Evolutionary conservation across 2,329 filamentous ascomycete species (phyloP), one percentile per base, ranked within the genome.

Genomic region (Cladosporium sp.): DNA sequence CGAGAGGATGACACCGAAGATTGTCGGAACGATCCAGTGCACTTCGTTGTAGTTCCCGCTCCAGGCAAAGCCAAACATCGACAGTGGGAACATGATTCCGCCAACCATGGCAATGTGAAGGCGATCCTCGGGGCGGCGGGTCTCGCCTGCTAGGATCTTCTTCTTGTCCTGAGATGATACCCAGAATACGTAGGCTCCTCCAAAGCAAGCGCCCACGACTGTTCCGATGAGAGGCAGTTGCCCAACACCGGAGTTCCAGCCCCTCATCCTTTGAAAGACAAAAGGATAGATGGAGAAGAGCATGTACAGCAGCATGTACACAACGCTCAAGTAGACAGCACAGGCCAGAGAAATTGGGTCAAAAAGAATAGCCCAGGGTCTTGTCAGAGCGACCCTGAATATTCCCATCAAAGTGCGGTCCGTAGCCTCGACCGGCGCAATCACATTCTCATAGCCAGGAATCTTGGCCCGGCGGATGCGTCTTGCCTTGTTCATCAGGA

Each of bases 221-320:
- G 74, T 74, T 3, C 78, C 78, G 3, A 80, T 59, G 6, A 80
- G 63, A 2, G 77, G 75, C 1, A 80, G 61, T 54, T 79, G 71
- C 3, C 74, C 76, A 2, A 78, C 72, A 6, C 77, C 77, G 0
- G 70, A 54, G 54, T 79, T 80, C 77, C 78, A 81, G 1, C 76
- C 77, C 2, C 77, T 70, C 55, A 64, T 70, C 42, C 77, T 62
- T 54, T 79, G 73, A 56, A 78, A 80, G 5, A 80, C 74, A 34
- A 80, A 77, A 3, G 73, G 76, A 48, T 81, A 82, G 50, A 80
- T 80, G 18, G 69, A 74, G 63, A 82, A 82, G 9, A 82, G 70
- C 78, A 82, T 81, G 62, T 80, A 80, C 7, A 78, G 65, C 1
- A 79, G 66, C 5, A 68, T 72, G 53, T 80, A 80, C 3, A 80